Evolutionary conservation across 2,329 filamentous ascomycete species (phyloP), one percentile per base, ranked within the genome.

Genomic region (Cordyceps pruinosa): DNA sequence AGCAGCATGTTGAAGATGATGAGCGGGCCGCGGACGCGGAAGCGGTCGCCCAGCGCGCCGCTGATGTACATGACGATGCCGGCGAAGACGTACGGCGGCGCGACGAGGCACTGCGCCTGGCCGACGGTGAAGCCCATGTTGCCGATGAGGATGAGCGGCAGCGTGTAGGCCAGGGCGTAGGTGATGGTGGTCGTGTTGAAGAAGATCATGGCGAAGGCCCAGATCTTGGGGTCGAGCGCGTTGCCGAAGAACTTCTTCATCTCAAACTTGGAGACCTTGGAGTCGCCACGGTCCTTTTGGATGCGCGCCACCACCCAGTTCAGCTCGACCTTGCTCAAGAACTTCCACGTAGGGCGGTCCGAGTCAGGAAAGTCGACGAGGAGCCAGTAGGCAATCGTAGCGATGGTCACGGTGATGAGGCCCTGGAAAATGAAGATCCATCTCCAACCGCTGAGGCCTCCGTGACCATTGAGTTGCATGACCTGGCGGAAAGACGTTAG

Each of bases 111-210:
- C 70, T 90, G 87, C 0, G 87, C 76, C 49, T 75, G 75, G 8
- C 77, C 85, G 5, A 86, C 75, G 47, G 70, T 75, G 74, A 89
- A 92, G 15, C 82, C 80, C 75, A 92, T 81, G 68, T 75, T 79
- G 35, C 64, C 64, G 50, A 75, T 70, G 15, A 95, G 81, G 63
- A 94, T 89, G 65, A 92, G 82, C 7, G 89, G 89, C 4, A 92
- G 72, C 66, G 92, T 93, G 70, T 88, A 93, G 2, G 88, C 86
- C 9, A 94, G 80, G 0, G 88, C 84, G 68, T 94, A 94, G 1
- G 80, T 80, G 51, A 89, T 81, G 12, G 87, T 88, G 0, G 88
- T 90, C 2, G 82, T 81, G 69, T 82, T 83, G 73, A 84, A 83
- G 66, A 81, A 82, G 63, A 85, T 76, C 62, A 84, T 63, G 56